Evolutionary conservation across 352 stramenopile genomes (phyloP), one percentile per base, ranked within the genome.

Genomic region (Phytophthora citrophthora): DNA sequence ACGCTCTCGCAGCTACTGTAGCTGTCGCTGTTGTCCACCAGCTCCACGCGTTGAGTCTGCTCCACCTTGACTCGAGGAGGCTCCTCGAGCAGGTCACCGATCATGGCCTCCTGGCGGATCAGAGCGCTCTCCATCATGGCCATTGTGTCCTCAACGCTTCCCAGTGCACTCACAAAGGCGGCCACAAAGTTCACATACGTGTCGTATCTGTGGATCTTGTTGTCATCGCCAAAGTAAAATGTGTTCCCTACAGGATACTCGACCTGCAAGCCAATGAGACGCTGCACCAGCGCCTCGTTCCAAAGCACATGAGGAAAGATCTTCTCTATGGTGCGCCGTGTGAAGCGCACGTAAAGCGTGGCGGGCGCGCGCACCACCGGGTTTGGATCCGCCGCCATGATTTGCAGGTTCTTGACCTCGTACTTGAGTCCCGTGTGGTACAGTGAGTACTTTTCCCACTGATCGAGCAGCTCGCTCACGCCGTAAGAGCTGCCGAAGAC

Each of bases 371-470:
- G 56, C 48, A 91, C 75, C 32, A 89, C 69, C 11, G 68, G 56
- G 44, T 78, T 75, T 12, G 47, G 56, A 38, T 86, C 70, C 12
- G 56, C 32, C 4, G 74, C 64, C 44, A 78, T 72, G 24, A 88
- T 65, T 51, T 88, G 66, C 44, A 88, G 23, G 10, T 27, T 54
- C 50, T 77, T 61, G 36, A 89, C 50, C 43, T 83, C 70, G 50
- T 83, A 88, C 48, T 79, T 69, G 7, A 91, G 73, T 13, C 60
- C 74, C 23, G 72, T 43, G 60, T 88, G 75, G 57, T 79, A 88
- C 49, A 81, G 71, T 31, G 80, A 87, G 72, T 91, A 91, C 34
- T 81, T 77, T 49, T 76, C 50, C 82, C 82, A 91, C 68, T 91
- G 82, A 27, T 86, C 69, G 10, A 88, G 59, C 31, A 91, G 61